These are phyloP conservation scores for Cladosporium cucumerinum DNA, from an alignment of 2,329 filamentous ascomycete genomes.

Conservation along the genomic window DNA sequence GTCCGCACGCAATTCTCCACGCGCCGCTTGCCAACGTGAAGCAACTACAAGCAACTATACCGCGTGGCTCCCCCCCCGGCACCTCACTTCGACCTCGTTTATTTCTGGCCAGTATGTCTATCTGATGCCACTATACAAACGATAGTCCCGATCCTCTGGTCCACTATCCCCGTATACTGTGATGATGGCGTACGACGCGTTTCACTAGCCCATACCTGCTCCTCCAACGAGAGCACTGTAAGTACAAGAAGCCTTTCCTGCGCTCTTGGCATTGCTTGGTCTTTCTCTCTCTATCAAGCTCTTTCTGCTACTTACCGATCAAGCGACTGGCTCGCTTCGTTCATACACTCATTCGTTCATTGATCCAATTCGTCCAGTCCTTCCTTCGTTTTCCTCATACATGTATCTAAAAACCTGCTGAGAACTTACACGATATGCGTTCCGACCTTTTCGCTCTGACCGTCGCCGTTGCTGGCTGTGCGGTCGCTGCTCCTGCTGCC, in stretches of 20 bases:
- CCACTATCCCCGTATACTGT: not conserved
- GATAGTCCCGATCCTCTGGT: not conserved
- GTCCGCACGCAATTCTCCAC: not conserved
- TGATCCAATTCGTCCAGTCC: not conserved
- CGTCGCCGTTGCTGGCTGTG: slow-evolving; percentile 14
- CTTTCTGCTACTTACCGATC: not conserved
- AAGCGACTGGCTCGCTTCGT: slow-evolving; percentile 15
- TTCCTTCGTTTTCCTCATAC: not conserved
- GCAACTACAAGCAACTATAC: not conserved
- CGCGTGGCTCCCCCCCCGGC: not conserved
- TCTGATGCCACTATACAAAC: not conserved
- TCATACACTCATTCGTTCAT: slow-evolving; percentile 3
- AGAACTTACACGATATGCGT: slow-evolving; percentile 3
- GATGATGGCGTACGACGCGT: not conserved
- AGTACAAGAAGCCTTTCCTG: slow-evolving; percentile 9
- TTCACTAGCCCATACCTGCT: slow-evolving; percentile 1
- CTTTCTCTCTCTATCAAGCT: slow-evolving; percentile 7
- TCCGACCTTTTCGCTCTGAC: slow-evolving; percentile 13
- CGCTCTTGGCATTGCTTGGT: slow-evolving; percentile 14
- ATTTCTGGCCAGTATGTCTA: not conserved
- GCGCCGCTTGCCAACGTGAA: not conserved
- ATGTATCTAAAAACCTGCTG: not conserved
- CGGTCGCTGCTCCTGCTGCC: slow-evolving; percentile 11
- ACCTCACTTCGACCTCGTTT: not conserved
- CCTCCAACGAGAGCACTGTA: not conserved